Percentiles rank a stretch among this genome's conserved stretches.
phyloP scores from a whole-genome alignment of 805 yeast species.

The Saccharomycopsis vini region DNA sequence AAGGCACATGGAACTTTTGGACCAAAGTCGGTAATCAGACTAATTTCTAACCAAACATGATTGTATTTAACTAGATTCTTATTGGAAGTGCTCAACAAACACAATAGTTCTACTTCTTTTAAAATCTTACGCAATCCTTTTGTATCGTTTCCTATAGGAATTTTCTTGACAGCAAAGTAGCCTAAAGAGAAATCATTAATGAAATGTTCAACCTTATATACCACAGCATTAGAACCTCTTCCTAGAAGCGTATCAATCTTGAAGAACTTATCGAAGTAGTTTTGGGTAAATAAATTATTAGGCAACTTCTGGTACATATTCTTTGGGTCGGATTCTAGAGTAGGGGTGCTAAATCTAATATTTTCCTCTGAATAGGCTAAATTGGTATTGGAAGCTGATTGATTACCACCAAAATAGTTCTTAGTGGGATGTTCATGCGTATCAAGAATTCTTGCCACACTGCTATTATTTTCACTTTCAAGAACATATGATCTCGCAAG shows the following conservation, averaged over 20 bases:
- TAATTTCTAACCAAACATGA: conserved; percentile 86
- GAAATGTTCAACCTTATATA: conserved; percentile 70
- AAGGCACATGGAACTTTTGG: conserved; percentile 55
- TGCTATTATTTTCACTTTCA: too few relatives aligned
- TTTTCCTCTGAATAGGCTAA: too few relatives aligned
- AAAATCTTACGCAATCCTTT: conserved; percentile 62
- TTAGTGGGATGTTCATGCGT: too few relatives aligned
- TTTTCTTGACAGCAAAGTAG: conserved; percentile 73
- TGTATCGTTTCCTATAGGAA: conserved; percentile 72
- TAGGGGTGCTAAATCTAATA: too few relatives aligned
- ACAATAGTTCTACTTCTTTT: conserved; percentile 69
- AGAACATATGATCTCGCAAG: conserved; percentile 7
- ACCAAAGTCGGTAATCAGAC: conserved; percentile 41
- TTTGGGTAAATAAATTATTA: conserved; percentile 61
- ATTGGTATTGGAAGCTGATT: too few relatives aligned
- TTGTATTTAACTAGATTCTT: conserved; percentile 72
- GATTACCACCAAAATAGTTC: too few relatives aligned
- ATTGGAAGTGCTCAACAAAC: conserved; percentile 35
- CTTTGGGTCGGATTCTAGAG: too few relatives aligned
- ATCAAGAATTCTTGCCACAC: too few relatives aligned
- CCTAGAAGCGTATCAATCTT: conserved; percentile 54
- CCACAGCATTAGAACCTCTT: conserved; percentile 78
- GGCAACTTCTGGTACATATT: conserved; percentile 28
- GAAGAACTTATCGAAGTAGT: conserved; percentile 72
- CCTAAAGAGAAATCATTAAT: conserved; percentile 67